These are phyloP conservation scores for Penicillium daleae DNA, from an alignment of 495 filamentous ascomycete genomes.

Conservation along the genomic window DNA sequence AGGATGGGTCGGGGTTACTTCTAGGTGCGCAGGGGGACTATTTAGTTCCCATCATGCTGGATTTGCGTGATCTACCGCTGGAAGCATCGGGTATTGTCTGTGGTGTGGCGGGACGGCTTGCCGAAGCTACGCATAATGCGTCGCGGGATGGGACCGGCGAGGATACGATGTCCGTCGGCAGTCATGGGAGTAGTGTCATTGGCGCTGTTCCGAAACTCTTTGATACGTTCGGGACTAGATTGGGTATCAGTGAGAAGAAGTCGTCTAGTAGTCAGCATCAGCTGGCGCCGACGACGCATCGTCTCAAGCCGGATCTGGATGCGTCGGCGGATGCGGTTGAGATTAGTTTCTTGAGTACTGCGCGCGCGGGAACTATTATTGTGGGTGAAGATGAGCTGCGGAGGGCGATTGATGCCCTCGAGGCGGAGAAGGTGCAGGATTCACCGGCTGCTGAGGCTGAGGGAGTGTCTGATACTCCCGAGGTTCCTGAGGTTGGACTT, in stretches of 20 bases:
- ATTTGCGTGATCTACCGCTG: constrained; percentile 77
- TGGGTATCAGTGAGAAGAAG: constrained; percentile 20
- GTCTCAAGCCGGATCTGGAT: constrained; percentile 47
- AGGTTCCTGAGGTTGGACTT: neutral
- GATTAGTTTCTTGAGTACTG: constrained; percentile 88
- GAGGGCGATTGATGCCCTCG: constrained; percentile 71
- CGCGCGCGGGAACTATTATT: constrained; percentile 87
- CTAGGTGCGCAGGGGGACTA: constrained; percentile 80
- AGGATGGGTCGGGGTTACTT: constrained; percentile 56
- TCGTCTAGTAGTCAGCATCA: constrained; percentile 12
- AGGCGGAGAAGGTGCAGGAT: constrained; percentile 39
- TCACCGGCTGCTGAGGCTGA: neutral
- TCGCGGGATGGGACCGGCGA: constrained; percentile 11
- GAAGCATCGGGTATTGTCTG: constrained; percentile 95
- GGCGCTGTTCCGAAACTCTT: constrained; percentile 27
- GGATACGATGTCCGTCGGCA: neutral
- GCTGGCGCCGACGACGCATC: constrained; percentile 31
- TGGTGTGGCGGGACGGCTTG: constrained; percentile 81
- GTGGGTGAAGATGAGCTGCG: constrained; percentile 72
- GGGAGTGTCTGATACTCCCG: constrained; percentile 1
- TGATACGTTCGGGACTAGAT: constrained; percentile 23
- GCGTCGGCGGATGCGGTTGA: constrained; percentile 65
- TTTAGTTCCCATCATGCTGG: constrained; percentile 87
- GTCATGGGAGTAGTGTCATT: constrained; percentile 18
- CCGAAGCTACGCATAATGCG: constrained; percentile 51